Conservation (phyloP, 352 stramenopile genomes). For the Pythium scleroteichum region DNA sequence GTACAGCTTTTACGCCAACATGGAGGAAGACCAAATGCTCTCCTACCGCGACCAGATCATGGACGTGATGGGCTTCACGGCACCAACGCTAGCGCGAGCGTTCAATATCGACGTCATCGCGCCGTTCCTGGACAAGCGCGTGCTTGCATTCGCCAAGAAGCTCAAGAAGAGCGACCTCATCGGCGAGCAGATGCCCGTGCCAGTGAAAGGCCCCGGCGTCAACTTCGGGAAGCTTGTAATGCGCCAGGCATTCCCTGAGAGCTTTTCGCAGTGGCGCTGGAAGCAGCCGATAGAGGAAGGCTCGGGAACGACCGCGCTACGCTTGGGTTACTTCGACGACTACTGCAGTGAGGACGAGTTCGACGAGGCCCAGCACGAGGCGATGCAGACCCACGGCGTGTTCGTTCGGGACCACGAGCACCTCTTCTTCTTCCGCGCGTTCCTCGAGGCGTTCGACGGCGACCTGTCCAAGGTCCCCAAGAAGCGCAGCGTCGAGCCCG, state of each 20-base stretch:
- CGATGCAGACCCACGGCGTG: slow-evolving; percentile 44
- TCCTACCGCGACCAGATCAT: slow-evolving; percentile 80
- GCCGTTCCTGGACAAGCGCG: slow-evolving; percentile 71
- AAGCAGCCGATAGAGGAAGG: slow-evolving; percentile 91
- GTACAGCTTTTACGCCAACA: slow-evolving; percentile 84
- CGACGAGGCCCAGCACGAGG: slow-evolving; percentile 27
- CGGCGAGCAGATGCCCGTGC: slow-evolving; percentile 60
- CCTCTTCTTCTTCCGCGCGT: slow-evolving; percentile 67
- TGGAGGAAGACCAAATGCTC: slow-evolving; percentile 53
- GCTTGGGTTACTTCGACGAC: slow-evolving; percentile 63
- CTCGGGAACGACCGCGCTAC: slow-evolving; percentile 66
- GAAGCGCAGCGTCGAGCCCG: slow-evolving; percentile 12
- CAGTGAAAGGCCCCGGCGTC: slow-evolving; percentile 41
- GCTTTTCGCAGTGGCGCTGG: slow-evolving; percentile 78
- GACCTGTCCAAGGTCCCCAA: slow-evolving; percentile 50
- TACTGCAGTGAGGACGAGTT: slow-evolving; percentile 47
- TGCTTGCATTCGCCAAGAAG: slow-evolving; percentile 69
- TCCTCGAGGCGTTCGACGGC: slow-evolving; percentile 51
- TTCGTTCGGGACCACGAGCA: slow-evolving; percentile 70
- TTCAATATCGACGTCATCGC: slow-evolving; percentile 71
- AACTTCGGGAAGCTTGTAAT: slow-evolving; percentile 81
- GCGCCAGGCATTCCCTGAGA: slow-evolving; percentile 83
- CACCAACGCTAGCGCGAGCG: slow-evolving; percentile 53
- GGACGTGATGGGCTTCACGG: slow-evolving; percentile 82
- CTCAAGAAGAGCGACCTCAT: slow-evolving; percentile 67